Conservation (phyloP, 177 flowering plant genomes). For the Tripterygium wilfordii region DNA sequence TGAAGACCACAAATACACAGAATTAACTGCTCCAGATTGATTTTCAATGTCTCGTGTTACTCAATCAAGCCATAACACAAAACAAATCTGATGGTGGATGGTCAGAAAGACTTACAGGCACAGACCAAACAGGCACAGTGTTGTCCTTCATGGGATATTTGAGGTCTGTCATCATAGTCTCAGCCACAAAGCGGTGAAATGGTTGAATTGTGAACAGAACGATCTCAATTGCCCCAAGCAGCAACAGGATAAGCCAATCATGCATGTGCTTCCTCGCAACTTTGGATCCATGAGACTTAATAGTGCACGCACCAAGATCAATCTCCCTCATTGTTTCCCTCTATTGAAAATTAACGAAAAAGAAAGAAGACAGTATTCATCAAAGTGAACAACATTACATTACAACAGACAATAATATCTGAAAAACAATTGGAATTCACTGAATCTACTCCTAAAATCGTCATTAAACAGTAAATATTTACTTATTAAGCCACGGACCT, state of each 20-base stretch:
- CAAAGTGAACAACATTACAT: background rate
- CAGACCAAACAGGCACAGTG: conserved; percentile 52
- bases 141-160: conserved; percentile 38
- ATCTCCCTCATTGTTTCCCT: conserved; percentile 18
- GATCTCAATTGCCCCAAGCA: conserved; percentile 29
- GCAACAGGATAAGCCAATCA: conserved; percentile 45
- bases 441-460: too few relatives aligned
- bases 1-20: background rate
- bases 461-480: too few relatives aligned
- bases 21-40: background rate
- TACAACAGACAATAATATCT: too few relatives aligned
- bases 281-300: conserved; percentile 36
- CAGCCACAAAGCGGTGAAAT: conserved; percentile 44
- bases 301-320: conserved; percentile 24
- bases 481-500: conserved; percentile 11
- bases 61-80: too few relatives aligned
- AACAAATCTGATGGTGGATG: too few relatives aligned
- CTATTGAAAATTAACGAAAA: background rate
- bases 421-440: background rate
- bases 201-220: conserved; percentile 28
- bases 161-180: conserved; percentile 48
- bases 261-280: conserved; percentile 30
- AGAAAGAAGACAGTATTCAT: background rate
- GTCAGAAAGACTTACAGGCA: conserved; percentile 36
- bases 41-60: too few relatives aligned